Percentiles rank a stretch among this genome's conserved stretches.
phyloP scores from a whole-genome alignment of 2,329 filamentous ascomycete species.

The Coleophoma crateriformis region DNA sequence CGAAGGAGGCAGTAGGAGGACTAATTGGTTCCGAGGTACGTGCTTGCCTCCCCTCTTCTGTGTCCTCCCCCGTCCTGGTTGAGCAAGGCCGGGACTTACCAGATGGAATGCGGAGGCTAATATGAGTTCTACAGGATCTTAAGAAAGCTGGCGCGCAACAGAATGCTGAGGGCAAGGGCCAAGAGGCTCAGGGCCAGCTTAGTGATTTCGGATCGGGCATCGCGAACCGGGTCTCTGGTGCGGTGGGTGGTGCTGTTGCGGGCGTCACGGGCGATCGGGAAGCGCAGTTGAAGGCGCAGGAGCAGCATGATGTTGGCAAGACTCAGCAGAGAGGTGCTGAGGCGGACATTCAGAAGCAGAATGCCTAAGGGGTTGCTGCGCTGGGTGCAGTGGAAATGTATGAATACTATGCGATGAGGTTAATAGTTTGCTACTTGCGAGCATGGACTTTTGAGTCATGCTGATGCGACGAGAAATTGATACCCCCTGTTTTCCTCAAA shows the following conservation, averaged over 20 bases:
- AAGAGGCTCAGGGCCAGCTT: constrained; percentile 79
- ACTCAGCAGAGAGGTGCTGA: constrained; percentile 79
- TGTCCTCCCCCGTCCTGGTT: neutral
- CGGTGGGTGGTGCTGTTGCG: constrained; percentile 66
- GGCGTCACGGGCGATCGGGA: constrained; percentile 64
- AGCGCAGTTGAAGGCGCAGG: constrained; percentile 59
- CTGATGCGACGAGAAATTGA: neutral
- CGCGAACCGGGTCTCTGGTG: constrained; percentile 61
- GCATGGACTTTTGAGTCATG: too few species aligned
- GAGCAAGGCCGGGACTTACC: too few species aligned
- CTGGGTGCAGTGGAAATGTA: neutral
- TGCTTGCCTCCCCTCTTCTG: neutral
- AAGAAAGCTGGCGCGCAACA: constrained; percentile 72
- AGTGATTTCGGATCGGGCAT: constrained; percentile 67
- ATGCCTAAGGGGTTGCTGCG: constrained; percentile 7
- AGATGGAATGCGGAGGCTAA: neutral
- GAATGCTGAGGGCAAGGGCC: constrained; percentile 72
- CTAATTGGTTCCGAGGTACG: constrained; percentile 66
- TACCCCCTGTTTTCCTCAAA: neutral
- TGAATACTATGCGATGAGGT: too few species aligned
- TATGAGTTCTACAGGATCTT: constrained; percentile 40
- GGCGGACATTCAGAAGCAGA: constrained; percentile 66
- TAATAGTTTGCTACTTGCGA: too few species aligned
- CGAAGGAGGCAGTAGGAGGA: constrained; percentile 76
- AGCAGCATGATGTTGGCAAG: constrained; percentile 75